Percentiles rank a stretch among this genome's conserved stretches.
These are phyloP conservation scores for barrel medic (Medicago truncatula) DNA, from an alignment of 306 rosid species.

Conservation along the genomic window MtrunA17r5.0-ANR NC_053042.1:22347001-22347500, in stretches of 20 bases:
- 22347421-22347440: constrained; percentile 96
- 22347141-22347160: constrained; percentile 75
- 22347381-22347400: constrained; percentile 85
- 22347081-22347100: constrained; percentile 92
- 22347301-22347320: constrained; percentile 98
- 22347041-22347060: constrained; percentile 77
- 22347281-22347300: constrained; percentile 89
- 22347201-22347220: constrained; percentile 65
- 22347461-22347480: constrained; percentile 95
- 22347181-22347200: constrained; percentile 57
- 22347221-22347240: constrained; percentile 67
- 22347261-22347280: constrained; percentile 93
- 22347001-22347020: constrained; percentile 99
- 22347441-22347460: constrained; percentile 51
- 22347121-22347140: constrained; percentile 87
- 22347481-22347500: constrained; percentile 86
- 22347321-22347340: constrained; percentile 90
- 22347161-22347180: constrained; percentile 78
- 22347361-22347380: constrained; percentile 98
- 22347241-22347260: constrained; percentile 79
- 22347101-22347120: constrained; percentile 97
- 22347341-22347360: constrained; percentile 95
- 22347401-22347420: constrained; percentile 92
- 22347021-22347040: constrained; percentile 91
- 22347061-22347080: constrained; percentile 98